A percentile compares a stretch with the other conserved stretches of the same genome.
Evolutionary conservation across 768 basidiomycete species (phyloP).

Genomic region (Leccinum pellstonianum): DNA sequence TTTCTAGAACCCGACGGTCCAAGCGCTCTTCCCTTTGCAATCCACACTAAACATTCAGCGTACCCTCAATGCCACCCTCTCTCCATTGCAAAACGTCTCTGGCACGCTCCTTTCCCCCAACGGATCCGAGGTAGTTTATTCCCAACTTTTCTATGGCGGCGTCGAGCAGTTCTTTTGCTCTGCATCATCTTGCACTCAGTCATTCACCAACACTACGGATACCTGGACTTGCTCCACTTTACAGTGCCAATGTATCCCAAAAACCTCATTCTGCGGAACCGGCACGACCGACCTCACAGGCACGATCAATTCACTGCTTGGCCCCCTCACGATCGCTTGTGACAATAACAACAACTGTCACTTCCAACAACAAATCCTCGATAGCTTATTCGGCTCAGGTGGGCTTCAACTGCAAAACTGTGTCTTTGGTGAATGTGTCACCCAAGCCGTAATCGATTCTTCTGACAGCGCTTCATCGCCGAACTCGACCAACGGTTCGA

Average conservation of each 20-base stretch:
- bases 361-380: slow-evolving; percentile 73
- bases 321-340: slow-evolving; percentile 70
- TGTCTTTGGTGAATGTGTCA: slow-evolving; percentile 85
- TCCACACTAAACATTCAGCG: slow-evolving; percentile 80
- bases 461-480: slow-evolving; percentile 37
- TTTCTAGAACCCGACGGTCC: slow-evolving; percentile 78
- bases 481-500: slow-evolving; percentile 31
- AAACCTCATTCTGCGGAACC: slow-evolving; percentile 74
- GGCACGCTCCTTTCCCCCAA: slow-evolving; percentile 41
- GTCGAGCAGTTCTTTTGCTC: slow-evolving; percentile 87
- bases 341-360: slow-evolving; percentile 59
- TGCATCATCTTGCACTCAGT: slow-evolving; percentile 70
- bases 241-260: slow-evolving; percentile 66
- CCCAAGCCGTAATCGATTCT: slow-evolving; percentile 73
- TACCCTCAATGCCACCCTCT: slow-evolving; percentile 64
- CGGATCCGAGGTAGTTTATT: slow-evolving; percentile 55
- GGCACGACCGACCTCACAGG: slow-evolving; percentile 47
- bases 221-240: slow-evolving; percentile 74
- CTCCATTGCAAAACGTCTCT: slow-evolving; percentile 47
- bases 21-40: slow-evolving; percentile 66
- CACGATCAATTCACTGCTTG: slow-evolving; percentile 64
- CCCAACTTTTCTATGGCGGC: slow-evolving; percentile 75
- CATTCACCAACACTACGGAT: slow-evolving; percentile 40
- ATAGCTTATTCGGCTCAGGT: slow-evolving; percentile 63
- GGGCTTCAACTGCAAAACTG: slow-evolving; percentile 78